Conservation (phyloP, 495 filamentous ascomycete genomes). For the Thermothielavioides terrestris region DNA sequence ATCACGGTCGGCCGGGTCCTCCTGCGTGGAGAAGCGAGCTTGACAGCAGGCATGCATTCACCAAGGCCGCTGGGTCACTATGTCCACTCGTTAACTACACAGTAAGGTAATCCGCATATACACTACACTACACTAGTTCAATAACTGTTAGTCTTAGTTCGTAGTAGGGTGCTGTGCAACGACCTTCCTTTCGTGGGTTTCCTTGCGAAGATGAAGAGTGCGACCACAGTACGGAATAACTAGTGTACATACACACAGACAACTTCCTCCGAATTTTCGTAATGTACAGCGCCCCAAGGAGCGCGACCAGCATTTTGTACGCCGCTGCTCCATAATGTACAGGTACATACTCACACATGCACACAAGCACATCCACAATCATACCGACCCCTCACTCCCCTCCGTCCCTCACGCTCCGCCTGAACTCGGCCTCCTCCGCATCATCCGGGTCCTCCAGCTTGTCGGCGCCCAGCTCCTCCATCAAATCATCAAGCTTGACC, state of each 20-base stretch:
- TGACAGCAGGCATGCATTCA: no score
- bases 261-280: no score
- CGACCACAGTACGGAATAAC: background rate
- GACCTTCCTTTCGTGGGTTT: background rate
- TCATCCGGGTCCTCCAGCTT: constrained; percentile 19
- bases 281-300: no score
- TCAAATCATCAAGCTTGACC: constrained; percentile 36
- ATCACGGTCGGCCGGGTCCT: background rate
- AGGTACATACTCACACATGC: background rate
- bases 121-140: no score
- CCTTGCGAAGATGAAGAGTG: background rate
- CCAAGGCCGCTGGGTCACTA: no score
- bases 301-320: background rate
- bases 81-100: no score
- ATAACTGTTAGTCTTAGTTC: no score
- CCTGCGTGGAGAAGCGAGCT: background rate
- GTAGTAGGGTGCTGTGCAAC: background rate
- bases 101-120: no score
- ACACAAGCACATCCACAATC: background rate
- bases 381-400: background rate
- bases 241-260: no score
- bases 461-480: constrained; percentile 32
- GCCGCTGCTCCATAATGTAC: background rate
- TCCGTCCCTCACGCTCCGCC: constrained; percentile 2
- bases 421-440: constrained; percentile 12